A percentile compares a stretch with the other conserved stretches of the same genome.
These are phyloP conservation scores for Candida nanaspora DNA, from an alignment of 805 yeast genomes.

Conservation along the genomic window DNA sequence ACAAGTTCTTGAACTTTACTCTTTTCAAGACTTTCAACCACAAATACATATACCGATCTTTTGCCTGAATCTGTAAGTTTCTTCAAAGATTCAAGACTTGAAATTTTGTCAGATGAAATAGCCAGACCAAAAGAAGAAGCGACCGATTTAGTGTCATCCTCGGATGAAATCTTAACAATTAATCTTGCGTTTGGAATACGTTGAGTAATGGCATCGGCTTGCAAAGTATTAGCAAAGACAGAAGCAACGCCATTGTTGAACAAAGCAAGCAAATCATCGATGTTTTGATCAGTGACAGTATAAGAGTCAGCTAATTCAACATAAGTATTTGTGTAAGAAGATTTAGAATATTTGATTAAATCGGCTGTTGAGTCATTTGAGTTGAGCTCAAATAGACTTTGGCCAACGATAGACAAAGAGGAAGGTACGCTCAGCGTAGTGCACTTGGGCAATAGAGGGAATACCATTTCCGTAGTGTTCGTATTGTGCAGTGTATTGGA, in stretches of 20 bases:
- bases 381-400: constrained; percentile 17
- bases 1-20: constrained; percentile 13
- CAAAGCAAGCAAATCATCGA: constrained; percentile 15
- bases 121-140: no score
- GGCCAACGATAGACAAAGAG: constrained; percentile 18
- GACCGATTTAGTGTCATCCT: not conserved
- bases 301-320: constrained; percentile 13
- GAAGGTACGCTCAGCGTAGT: constrained; percentile 7
- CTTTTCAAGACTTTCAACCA: constrained; percentile 7
- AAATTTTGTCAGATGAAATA: not conserved
- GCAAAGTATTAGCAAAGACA: constrained; percentile 15
- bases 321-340: constrained; percentile 7
- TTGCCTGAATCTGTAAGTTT: constrained; percentile 9
- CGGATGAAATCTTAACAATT: constrained; percentile 14
- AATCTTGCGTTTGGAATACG: constrained; percentile 28
- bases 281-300: constrained; percentile 9
- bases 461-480: no score
- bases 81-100: constrained; percentile 9
- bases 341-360: constrained; percentile 8
- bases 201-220: constrained; percentile 13
- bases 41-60: constrained; percentile 3
- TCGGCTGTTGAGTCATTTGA: constrained; percentile 9
- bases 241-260: constrained; percentile 24
- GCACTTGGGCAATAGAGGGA: constrained; percentile 26
- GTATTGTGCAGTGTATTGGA: not conserved